Evolutionary conservation across 306 rosid genomes (phyloP), one percentile per base, ranked within the genome.

Genomic region (Castanospermum australe): DNA sequence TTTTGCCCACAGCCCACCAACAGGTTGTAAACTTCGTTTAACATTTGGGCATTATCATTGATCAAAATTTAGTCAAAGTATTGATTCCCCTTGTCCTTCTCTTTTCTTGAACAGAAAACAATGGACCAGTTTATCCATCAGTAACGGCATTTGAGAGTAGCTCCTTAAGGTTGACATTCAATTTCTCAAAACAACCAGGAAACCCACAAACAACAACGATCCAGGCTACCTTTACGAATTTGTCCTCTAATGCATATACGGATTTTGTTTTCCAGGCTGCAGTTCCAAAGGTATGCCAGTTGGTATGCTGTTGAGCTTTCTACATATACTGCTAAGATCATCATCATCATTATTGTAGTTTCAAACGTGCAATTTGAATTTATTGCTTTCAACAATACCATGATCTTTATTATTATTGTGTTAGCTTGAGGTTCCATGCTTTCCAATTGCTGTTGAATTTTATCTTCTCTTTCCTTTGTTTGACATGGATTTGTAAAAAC

Each of bases 221-320:
- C 32, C 85, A 88, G 82, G 96, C 99, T 67, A 85, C 92, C 28
- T 90, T 93, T 80, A 83, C 78, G 3, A 95, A 95, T 86, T 88
- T 93, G 89, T 85, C 98, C 25, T 48, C 92, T 25, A 84, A 71
- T 81, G 61, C 73, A 73, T 91, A 82, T 66, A 56, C 98, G 56
- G 93, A 90, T 87, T 95, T 95, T 76, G 86, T 93, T 87, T 95
- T 95, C 87, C 99, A 93, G 89, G 98, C 99, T 17, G 99, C 99
- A 36, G 98, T 95, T 85, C 99, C 99, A 2, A 96, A 96, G 99
- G 99, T 93, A 90, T 33, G 73, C 69, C 52, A 38, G 75, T 55
- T 72, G 62, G 39, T 13, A 18, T 71, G 69, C 50, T 70, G 35
- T 30, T 84, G 36, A 62, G 67, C 61, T 67, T 79, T 63, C 22